phyloP scores from a whole-genome alignment of 768 basidiomycete species.

The Trametes cinnabarina region DNA sequence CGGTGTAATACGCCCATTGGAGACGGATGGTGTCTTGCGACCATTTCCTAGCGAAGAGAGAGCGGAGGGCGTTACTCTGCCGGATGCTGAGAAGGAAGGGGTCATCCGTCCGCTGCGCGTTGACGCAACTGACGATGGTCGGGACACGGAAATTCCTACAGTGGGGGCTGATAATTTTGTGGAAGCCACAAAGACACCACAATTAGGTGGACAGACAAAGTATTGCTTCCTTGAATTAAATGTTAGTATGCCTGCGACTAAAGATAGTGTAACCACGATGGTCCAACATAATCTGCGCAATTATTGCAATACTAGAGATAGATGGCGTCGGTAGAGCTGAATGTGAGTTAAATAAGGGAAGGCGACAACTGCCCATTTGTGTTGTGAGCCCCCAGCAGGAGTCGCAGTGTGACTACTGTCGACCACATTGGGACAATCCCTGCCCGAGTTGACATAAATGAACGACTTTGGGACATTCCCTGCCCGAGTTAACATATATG shows the following conservation, averaged over 20 bases:
- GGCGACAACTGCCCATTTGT: too few relatives aligned
- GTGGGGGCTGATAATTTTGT: slow-evolving; percentile 80
- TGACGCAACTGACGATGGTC: slow-evolving; percentile 82
- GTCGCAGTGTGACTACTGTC: too few relatives aligned
- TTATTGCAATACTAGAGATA: too few relatives aligned
- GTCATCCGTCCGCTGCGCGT: slow-evolving; percentile 50
- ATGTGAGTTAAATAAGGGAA: too few relatives aligned
- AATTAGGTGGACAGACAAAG: slow-evolving; percentile 79
- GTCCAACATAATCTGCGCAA: too few relatives aligned
- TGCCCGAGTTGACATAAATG: too few relatives aligned
- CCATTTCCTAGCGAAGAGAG: slow-evolving; percentile 38
- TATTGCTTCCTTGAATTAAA: slow-evolving; percentile 61
- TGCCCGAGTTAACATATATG: too few relatives aligned
- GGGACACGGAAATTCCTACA: slow-evolving; percentile 48
- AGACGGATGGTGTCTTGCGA: slow-evolving; percentile 57
- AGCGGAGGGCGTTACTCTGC: slow-evolving; percentile 45
- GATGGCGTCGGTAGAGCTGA: too few relatives aligned
- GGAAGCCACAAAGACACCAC: slow-evolving; percentile 88
- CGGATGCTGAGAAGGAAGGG: slow-evolving; percentile 42
- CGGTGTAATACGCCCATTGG: slow-evolving; percentile 24
- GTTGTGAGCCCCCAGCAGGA: too few relatives aligned
- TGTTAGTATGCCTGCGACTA: neutral
- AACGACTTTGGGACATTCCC: too few relatives aligned
- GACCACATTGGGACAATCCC: too few relatives aligned
- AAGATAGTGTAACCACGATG: slow-evolving; percentile 8